Conservation (phyloP, 305 asterid genomes). For the Rubia peregrina region DNA sequence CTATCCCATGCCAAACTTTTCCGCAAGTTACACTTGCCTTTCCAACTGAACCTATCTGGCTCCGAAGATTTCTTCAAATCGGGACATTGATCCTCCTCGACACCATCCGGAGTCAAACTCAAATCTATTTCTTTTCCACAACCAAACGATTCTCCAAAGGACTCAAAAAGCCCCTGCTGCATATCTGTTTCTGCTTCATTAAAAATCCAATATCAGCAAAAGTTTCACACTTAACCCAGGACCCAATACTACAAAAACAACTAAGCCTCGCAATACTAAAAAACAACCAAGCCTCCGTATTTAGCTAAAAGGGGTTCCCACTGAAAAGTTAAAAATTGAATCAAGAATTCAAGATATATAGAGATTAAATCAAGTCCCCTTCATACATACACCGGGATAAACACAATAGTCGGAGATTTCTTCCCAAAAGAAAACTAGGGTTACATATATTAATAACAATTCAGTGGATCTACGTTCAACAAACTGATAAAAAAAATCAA, state of each 20-base stretch:
- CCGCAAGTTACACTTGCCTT: constrained; percentile 75
- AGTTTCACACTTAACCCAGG: not conserved
- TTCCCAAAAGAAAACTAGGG: not conserved
- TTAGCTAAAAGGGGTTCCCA: not conserved
- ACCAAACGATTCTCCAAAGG: constrained; percentile 25
- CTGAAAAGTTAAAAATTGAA: not conserved
- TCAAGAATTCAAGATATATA: not conserved
- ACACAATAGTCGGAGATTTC: not conserved
- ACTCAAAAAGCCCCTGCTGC: constrained; percentile 19
- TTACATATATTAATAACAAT: not conserved
- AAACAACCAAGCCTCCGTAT: not conserved
- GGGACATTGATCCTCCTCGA: constrained; percentile 32
- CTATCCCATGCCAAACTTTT: constrained; percentile 97
- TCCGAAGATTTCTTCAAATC: constrained; percentile 48
- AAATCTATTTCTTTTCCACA: constrained; percentile 27
- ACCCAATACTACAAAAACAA: not conserved
- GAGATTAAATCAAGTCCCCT: not conserved
- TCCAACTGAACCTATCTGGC: constrained; percentile 36
- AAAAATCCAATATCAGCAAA: not conserved
- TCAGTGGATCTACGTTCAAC: constrained; percentile 3
- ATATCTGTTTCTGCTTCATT: constrained; percentile 26
- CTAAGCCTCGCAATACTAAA: no score
- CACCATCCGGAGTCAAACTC: constrained; percentile 18
- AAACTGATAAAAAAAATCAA: not conserved
- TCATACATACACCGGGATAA: not conserved